Evolutionary conservation across 1,284 basidiomycete genomes (phyloP), one percentile per base, ranked within the genome.

Genomic region (Marasmius sp.): DNA sequence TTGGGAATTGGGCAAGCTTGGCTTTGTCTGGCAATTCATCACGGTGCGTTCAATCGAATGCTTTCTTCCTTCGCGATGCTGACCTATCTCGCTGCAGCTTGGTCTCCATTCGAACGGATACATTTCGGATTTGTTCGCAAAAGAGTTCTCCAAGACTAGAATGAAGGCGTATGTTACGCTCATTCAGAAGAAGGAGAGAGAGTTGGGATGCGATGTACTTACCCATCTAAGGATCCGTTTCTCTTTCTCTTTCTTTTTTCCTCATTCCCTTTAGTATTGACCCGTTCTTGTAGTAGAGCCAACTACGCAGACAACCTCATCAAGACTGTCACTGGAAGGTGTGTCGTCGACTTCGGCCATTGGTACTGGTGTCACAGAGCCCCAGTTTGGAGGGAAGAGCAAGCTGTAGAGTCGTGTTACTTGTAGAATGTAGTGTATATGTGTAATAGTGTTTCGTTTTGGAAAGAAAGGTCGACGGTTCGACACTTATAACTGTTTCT

Each of bases 21-120:
- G 93, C 50, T 97, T 96, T 74, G 89, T 93, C 63, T 98, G 96
- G 95, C 97, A 98, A 75, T 98, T 99, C 83, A 98, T 99, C 76
- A 97, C 95, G 67, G 92, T 94, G 61, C 72, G 91, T 81, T 56
- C 14, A 48, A 27, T 5, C 12, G 8, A 41, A 2, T 38, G 10
- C 2, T 52, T 16, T 54, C 43, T 39, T 39, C 58, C 48, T 54
- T 18, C 11, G 1, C 56, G 48, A 58, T 36, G 51, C 59, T 69
- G 43, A 63, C 57, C 64, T 62, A 67, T 43, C 58, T 55, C 54
- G 41, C 59, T 69, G 59, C 67, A 94, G 93, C 93, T 98, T 60
- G 97, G 97, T 66, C 83, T 98, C 58, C 97, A 99, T 77, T 97
- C 95, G 67, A 98, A 97, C 77, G 97, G 91, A 45, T 97, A 95